Conservation (phyloP, 1,139 yeast species). For the Magnusiomyces sp. region DNA sequence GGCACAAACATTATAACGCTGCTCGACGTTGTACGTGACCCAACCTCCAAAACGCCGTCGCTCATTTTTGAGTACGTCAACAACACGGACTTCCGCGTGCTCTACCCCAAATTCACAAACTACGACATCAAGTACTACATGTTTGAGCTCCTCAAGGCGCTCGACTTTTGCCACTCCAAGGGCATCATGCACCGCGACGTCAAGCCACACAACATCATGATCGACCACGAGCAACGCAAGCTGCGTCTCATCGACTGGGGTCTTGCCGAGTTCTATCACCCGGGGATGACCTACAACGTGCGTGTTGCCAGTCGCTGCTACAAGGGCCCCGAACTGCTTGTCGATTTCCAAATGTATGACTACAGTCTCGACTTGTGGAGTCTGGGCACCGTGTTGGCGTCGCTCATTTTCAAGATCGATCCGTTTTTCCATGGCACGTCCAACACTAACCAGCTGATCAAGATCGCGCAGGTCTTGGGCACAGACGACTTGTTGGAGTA, state of each 20-base stretch:
- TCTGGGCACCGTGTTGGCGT: constrained; percentile 95
- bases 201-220: constrained; percentile 97
- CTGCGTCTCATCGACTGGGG: constrained; percentile 97
- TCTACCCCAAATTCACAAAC: constrained; percentile 85
- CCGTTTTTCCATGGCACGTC: constrained; percentile 97
- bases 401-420: constrained; percentile 90
- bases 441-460: constrained; percentile 91
- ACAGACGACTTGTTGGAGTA: constrained; percentile 74
- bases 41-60: constrained; percentile 86
- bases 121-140: constrained; percentile 82
- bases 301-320: constrained; percentile 97
- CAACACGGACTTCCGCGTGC: constrained; percentile 81
- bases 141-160: constrained; percentile 77
- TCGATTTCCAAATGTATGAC: constrained; percentile 89
- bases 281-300: constrained; percentile 89
- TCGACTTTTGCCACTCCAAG: constrained; percentile 92
- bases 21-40: constrained; percentile 84
- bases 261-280: constrained; percentile 92
- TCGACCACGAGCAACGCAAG: constrained; percentile 67
- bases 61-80: constrained; percentile 85
- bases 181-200: constrained; percentile 99
- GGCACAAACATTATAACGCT: constrained; percentile 80
- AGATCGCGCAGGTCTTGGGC: constrained; percentile 89
- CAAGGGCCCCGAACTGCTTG: constrained; percentile 94
- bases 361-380: constrained; percentile 96